A percentile compares a stretch with the other conserved stretches of the same genome.
phyloP scores from a whole-genome alignment of 176 grass and related monocot species.

The Aegilops umbellulata region DNA sequence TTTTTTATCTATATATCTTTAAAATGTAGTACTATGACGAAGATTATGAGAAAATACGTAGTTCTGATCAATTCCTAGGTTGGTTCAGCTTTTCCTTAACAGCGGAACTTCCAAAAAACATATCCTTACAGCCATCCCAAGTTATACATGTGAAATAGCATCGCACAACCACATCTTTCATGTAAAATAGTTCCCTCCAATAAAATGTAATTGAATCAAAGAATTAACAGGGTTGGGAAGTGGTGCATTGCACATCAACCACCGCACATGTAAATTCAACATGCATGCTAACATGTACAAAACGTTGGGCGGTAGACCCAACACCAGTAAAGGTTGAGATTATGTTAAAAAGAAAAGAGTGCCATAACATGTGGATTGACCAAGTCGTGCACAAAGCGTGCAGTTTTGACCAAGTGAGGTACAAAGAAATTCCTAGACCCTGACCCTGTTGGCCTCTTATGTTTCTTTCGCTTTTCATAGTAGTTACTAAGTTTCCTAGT shows the following conservation, averaged over 20 bases:
- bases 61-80: neutral
- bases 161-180: neutral
- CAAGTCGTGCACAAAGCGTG: neutral
- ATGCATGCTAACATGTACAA: neutral
- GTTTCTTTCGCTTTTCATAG: neutral
- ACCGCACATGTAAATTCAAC: conserved; percentile 3
- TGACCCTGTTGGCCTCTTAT: neutral
- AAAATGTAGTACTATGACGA: neutral
- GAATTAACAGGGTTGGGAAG: neutral
- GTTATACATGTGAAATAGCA: neutral
- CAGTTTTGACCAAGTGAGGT: neutral
- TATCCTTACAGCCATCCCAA: neutral
- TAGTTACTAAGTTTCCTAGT: conserved; percentile 11
- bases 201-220: conserved; percentile 7
- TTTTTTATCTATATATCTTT: neutral
- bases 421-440: neutral
- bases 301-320: neutral
- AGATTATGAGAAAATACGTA: conserved; percentile 3
- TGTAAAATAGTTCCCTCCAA: neutral
- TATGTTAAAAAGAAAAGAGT: neutral
- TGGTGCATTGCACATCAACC: conserved; percentile 3
- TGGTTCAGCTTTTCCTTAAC: neutral
- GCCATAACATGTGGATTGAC: conserved; percentile 21
- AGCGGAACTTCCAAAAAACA: conserved; percentile 4
- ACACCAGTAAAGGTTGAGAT: neutral